Base-by-base conservation (phyloP, 331 rosid species). In the Spiraea crenata region DNA sequence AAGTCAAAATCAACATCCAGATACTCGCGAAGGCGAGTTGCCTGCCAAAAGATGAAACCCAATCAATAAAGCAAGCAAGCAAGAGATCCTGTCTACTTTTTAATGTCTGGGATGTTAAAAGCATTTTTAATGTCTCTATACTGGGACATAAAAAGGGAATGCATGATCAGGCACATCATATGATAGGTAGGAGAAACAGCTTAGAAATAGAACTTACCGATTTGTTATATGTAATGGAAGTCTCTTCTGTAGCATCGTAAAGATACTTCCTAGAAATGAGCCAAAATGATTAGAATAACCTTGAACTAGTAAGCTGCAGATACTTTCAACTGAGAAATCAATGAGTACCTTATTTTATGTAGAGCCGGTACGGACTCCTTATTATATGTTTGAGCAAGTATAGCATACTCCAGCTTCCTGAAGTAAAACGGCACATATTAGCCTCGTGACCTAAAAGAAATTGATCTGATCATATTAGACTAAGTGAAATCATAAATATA, bases 1-100 rank as follows among this genome's bases (percentile, higher is more conserved):
- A 95, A 91, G 82, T 95, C 91, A 47, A 95, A 87, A 81, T 95
- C 97, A 16, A 95, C 93, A 39, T 93, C 91, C 81, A 84, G 91
- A 75, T 91, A 95, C 85, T 95, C 99, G 0, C 76, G 87, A 73
- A 91, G 89, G 60, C 96, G 95, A 40, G 99, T 86, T 7, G 86
- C 92, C 99, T 91, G 79, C 63, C 15, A 51, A 69, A 65, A 59
- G 47, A 69, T 48, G 8, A 45, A 14, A 55, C 5, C 47, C 20
- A 51, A 57, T 62, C 58, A 19, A 39, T 44, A 13, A 51, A 12
- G 15, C 16, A 17, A 37, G 37, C n/a, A 19, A 10, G 54, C 9
- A 14, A 6, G 64, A 17, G 47, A 67, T 65, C 64, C 34, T 66
- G 31, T 7, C 6, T 25, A 25, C 31, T 25, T 25, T 25, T 25